Evolutionary conservation across 2,329 filamentous ascomycete genomes (phyloP), one percentile per base, ranked within the genome.

Genomic region (Epichloe sp.): DNA sequence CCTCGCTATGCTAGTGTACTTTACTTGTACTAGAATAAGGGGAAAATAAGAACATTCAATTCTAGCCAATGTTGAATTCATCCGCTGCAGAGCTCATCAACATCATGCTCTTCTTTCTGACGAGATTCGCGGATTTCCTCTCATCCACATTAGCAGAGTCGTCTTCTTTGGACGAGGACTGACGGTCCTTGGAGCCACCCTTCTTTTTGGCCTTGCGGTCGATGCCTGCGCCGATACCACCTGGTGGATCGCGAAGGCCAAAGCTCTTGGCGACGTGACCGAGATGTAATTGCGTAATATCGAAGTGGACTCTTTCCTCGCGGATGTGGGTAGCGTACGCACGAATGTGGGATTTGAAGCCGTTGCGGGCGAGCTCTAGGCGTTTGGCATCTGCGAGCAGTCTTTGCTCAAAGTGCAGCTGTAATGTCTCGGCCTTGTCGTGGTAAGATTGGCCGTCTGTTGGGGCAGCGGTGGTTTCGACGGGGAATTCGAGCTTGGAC

Each of bases 181-280:
- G 50, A 47, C 60, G 57, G 36, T 49, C 61, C 44, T 66, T 65
- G 41, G 38, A 5, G 37, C 44, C 48, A 23, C 52, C 14, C 50
- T 44, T 61, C 58, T 69, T 71, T 68, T 69, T 66, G 60, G 70
- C 62, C 67, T 72, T 67, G 61, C 68, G 64, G 63, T 75, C 57
- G 68, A 78, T 65, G 10, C 77, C 76, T 2, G 73, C 74, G 36
- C 82, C 82, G 50, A 98, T 94, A 47, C 86, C 85, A 5, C 86
- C 85, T 0, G 93, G 93, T 35, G 88, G 82, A 65, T 98, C 93
- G 56, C 94, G 78, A 57, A 98, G 71, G 2, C 83, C 93, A 64
- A 95, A 98, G 26, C 86, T 88, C 73, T 98, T 98, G 7, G 91
- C 91, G 57, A 93, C 73, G 72, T 98, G 93, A 3, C 93, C 93